Evolutionary conservation across 352 stramenopile species (phyloP), one percentile per base, ranked within the genome.

Genomic region (Chrysophaeum taylorii): DNA sequence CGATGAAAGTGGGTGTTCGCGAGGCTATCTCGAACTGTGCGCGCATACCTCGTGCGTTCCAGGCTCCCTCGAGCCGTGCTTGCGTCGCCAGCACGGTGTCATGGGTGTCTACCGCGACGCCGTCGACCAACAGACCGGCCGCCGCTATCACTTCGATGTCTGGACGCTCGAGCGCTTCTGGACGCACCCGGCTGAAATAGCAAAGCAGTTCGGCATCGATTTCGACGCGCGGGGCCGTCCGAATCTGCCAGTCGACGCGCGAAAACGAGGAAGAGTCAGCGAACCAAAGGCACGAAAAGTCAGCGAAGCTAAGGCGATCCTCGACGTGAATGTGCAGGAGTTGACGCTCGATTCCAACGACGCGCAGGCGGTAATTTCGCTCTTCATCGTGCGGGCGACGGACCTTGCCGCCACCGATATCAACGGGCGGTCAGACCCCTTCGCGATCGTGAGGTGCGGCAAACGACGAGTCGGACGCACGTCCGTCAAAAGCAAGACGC

Each of bases 111-210:
- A 66, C 57, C 16, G 18, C 7, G 57, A 66, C 33, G 2, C 9
- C 14, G 45, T n/a, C 33, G 5, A 42, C 33, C 2, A 9, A 2
- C 12, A 9, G 18, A 60, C 31, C 12, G 57, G 57, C 18, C 31
- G 57, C 33, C 9, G 12, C 16, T 66, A 45, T 36, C 45, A 16
- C 2, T 66, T 27, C n/a, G 57, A 66, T 25, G 31, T 45, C 12
- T 66, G 57, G 57, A 66, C 57, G 2, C 7, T 18, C 12, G 57
- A 66, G 57, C 23, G 33, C 12, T 66, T 66, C 27, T 66, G 57
- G 57, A 31, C 33, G 2, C 16, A 16, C 21, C 57, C 57, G 18
- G 57, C 14, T 2, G 57, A 25, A 1, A 36, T 66, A 7, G 15
- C 14, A 12, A 7, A 63, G 23, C 25, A 39, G 33, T n/a, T n/a